phyloP scores from a whole-genome alignment of 306 rosid species.

The Potentilla sterilis region DNA sequence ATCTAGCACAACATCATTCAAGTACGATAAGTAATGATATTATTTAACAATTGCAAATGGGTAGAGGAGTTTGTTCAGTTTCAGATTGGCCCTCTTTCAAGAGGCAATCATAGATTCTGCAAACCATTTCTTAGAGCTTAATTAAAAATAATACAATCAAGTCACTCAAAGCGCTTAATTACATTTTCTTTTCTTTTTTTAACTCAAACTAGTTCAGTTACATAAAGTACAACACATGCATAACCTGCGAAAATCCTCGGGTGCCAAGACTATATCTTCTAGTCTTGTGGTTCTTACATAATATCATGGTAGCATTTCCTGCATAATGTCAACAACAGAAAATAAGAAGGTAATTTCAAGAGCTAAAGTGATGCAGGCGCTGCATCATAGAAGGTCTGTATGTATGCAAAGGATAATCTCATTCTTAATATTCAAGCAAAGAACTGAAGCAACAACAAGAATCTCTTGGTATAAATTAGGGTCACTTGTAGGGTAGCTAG shows the following conservation, averaged over 20 bases:
- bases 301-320: slow-evolving; percentile 45
- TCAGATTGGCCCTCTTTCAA: slow-evolving; percentile 18
- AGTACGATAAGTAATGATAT: neutral
- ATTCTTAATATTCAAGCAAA: neutral
- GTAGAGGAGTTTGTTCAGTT: neutral
- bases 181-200: slow-evolving; percentile 14
- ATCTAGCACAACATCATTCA: neutral
- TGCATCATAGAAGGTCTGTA: neutral
- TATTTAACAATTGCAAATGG: neutral
- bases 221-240: slow-evolving; percentile 20
- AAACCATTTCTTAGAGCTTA: slow-evolving; percentile 15
- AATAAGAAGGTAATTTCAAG: neutral
- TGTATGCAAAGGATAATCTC: neutral
- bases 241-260: slow-evolving; percentile 26
- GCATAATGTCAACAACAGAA: slow-evolving; percentile 25
- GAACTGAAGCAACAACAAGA: neutral
- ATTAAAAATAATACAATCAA: slow-evolving; percentile 24
- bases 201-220: slow-evolving; percentile 21
- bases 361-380: neutral
- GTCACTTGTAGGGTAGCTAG: neutral
- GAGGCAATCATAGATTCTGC: slow-evolving; percentile 28
- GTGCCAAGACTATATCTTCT: slow-evolving; percentile 19
- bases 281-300: neutral
- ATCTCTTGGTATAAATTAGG: neutral
- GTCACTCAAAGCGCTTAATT: slow-evolving; percentile 25